phyloP scores from a whole-genome alignment of 306 rosid genomes.

The Quercus glauca region DNA sequence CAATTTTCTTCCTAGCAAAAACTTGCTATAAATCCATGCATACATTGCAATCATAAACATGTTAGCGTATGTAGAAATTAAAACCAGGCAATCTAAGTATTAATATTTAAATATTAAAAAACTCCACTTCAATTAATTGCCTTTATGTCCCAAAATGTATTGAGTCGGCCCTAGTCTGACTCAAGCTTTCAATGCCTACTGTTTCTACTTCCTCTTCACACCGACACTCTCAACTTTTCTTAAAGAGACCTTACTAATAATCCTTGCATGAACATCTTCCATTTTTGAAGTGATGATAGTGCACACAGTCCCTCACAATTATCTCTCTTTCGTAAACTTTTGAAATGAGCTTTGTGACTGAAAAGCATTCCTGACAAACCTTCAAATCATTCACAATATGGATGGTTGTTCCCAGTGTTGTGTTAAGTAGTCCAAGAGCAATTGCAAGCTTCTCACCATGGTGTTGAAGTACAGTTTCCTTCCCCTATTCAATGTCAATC shows the following conservation, averaged over 20 bases:
- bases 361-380: conserved; percentile 65
- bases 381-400: conserved; percentile 52
- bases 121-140: no score
- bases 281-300: conserved; percentile 54
- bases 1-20: no score
- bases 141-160: no score
- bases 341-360: conserved; percentile 54
- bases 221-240: background rate
- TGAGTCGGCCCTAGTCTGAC: no score
- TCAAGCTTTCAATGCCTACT: no score
- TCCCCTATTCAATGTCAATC: conserved; percentile 54
- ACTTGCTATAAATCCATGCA: no score
- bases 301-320: conserved; percentile 53
- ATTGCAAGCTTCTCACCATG: background rate
- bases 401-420: conserved; percentile 50
- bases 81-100: no score
- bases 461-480: conserved; percentile 43
- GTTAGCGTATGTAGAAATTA: no score
- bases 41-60: no score
- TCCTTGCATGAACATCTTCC: conserved; percentile 61
- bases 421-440: conserved; percentile 54
- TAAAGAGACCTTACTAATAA: conserved; percentile 46
- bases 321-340: conserved; percentile 39
- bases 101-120: no score
- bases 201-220: no score